Evolutionary conservation across 2,329 filamentous ascomycete genomes (phyloP).

Genomic region (Cladosporium sp.): DNA sequence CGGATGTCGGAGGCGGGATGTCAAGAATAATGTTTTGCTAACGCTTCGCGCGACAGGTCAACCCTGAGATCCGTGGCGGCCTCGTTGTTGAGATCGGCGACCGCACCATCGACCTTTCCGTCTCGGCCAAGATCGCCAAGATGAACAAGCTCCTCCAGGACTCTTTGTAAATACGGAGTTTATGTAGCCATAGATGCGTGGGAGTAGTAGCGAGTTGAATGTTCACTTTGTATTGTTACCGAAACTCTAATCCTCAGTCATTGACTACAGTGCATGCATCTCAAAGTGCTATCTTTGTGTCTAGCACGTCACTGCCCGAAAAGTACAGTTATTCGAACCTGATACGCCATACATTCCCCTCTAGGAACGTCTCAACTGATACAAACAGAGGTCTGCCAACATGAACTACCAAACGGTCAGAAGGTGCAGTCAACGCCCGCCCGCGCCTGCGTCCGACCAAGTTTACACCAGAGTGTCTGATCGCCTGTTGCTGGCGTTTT

Average conservation of each 20-base stretch:
- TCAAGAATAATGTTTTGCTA: constrained; percentile 18
- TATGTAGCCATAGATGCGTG: constrained; percentile 20
- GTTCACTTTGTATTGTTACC: constrained; percentile 22
- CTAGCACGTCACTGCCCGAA: not conserved
- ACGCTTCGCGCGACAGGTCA: constrained; percentile 61
- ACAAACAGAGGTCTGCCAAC: not conserved
- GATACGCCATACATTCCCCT: not conserved
- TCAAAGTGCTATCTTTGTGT: not conserved
- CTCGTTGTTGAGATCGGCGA: constrained; percentile 93
- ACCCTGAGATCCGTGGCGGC: constrained; percentile 91
- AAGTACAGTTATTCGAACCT: not conserved
- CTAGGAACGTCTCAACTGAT: not conserved
- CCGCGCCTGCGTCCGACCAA: rapidly evolving
- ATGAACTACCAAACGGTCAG: not conserved
- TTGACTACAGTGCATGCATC: not conserved
- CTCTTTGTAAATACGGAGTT: constrained; percentile 74
- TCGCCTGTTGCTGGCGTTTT: too few species aligned
- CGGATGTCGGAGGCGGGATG: not conserved
- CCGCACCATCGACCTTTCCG: constrained; percentile 95
- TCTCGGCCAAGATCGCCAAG: constrained; percentile 91
- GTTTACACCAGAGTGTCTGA: not conserved
- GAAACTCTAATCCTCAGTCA: not conserved
- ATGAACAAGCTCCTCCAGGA: constrained; percentile 99
- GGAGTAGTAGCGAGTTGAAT: constrained; percentile 22
- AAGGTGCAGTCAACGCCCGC: not conserved